Conservation (phyloP, 2,329 filamentous ascomycete species). For the Coniochaeta hoffmannii region DNA sequence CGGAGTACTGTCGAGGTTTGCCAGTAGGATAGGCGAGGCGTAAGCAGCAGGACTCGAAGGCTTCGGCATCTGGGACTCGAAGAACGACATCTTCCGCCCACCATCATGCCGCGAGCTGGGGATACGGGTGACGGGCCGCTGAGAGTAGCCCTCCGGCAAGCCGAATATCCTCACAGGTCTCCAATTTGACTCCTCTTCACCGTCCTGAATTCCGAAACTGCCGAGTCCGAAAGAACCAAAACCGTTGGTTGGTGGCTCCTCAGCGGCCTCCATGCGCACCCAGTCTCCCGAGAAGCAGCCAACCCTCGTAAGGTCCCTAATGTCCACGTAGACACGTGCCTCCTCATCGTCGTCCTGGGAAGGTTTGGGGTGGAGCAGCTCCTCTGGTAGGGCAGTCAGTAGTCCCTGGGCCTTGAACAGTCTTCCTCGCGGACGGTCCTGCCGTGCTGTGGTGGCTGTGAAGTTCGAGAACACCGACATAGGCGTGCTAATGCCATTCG, state of each 20-base stretch:
- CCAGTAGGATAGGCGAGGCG: slow-evolving; percentile 77
- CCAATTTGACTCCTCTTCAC: slow-evolving; percentile 60
- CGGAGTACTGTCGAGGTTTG: slow-evolving; percentile 72
- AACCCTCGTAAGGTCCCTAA: slow-evolving; percentile 76
- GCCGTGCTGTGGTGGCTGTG: slow-evolving; percentile 74
- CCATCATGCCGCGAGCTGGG: slow-evolving; percentile 43
- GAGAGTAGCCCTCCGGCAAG: slow-evolving; percentile 67
- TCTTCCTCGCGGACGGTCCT: slow-evolving; percentile 64
- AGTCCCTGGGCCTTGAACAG: slow-evolving; percentile 80
- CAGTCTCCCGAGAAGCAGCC: slow-evolving; percentile 98
- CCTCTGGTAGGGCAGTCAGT: slow-evolving; percentile 62
- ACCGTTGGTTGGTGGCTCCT: slow-evolving; percentile 63
- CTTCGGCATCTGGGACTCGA: slow-evolving; percentile 60
- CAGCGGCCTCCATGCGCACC: slow-evolving; percentile 74
- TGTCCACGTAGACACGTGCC: slow-evolving; percentile 83
- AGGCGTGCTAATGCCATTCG: slow-evolving; percentile 71
- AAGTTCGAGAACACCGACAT: slow-evolving; percentile 86
- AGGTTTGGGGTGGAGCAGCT: slow-evolving; percentile 80
- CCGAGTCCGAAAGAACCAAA: slow-evolving; percentile 61
- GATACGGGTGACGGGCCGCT: slow-evolving; percentile 53
- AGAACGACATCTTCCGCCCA: slow-evolving; percentile 50
- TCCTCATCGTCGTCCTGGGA: slow-evolving; percentile 73
- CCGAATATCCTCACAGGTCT: slow-evolving; percentile 84
- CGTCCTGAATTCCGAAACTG: slow-evolving; percentile 56
- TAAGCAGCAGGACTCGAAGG: slow-evolving; percentile 57